Evolutionary conservation across 2,329 filamentous ascomycete species (phyloP), one percentile per base, ranked within the genome.

Genomic region (Colletotrichum musae): DNA sequence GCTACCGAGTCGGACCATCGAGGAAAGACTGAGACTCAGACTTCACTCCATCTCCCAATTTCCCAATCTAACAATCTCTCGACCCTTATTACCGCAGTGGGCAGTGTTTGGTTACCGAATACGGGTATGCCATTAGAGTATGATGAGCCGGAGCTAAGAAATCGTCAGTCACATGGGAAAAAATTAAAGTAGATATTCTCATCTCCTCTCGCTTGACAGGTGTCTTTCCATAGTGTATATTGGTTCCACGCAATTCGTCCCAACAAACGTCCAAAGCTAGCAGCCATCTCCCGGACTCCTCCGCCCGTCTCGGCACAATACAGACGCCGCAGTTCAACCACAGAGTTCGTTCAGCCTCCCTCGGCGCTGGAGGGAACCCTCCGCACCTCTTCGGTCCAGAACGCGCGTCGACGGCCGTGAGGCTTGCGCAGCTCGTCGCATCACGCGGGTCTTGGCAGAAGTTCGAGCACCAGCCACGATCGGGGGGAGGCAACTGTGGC

Each of bases 61-160:
- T 1, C 1, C 28, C 4, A 32, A 32, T 32, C 28, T 32, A 32
- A 32, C 7, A 36, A 36, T 36, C 7, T 36, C 32, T 36, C 32
- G 10, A 36, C 32, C 32, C 32, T 36, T 36, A 36, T 36, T 36
- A 36, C 32, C 32, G 32, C 3, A 10, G 58, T 51, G 45, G 58
- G 58, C 58, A 43, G 47, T 60, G 58, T 52, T 10, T 39, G n/a
- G 24, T 51, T 26, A 26, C 58, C 32, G 47, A 60, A 28, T 60
- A 51, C 47, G 47, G 58, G 58, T 6, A 2, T 12, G 47, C 58
- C 21, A 5, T 28, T 18, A 43, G 47, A 60, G 21, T 51, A 10
- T 18, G 28, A 52, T 60, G 47, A 18, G 39, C 58, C 58, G 47
- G 36, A 43, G 47, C 58, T 32, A 60, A 60, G 58, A 60, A 41